Conservation (phyloP, 257 asterid species). For the Nicotiana knightiana region DNA sequence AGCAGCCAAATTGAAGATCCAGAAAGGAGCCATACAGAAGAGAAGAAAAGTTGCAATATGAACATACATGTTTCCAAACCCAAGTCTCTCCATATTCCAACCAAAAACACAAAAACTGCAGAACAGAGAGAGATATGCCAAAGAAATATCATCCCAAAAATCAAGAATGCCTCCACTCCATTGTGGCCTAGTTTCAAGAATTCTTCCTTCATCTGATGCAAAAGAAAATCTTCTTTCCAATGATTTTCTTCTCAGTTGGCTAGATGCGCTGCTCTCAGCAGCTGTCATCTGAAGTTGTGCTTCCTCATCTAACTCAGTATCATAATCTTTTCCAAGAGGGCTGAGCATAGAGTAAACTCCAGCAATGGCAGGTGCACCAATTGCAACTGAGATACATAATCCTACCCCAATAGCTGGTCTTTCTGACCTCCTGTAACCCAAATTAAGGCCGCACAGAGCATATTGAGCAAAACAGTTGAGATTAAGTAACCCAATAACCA, state of each 20-base stretch:
- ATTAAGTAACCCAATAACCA: constrained; percentile 58
- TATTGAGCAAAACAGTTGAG: constrained; percentile 76
- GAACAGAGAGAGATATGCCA: constrained; percentile 77
- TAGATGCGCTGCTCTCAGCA: constrained; percentile 30
- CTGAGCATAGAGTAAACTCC: constrained; percentile 65
- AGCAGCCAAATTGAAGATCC: constrained; percentile 82
- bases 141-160: constrained; percentile 83
- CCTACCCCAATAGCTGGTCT: constrained; percentile 83
- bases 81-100: constrained; percentile 94
- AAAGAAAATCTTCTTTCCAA: constrained; percentile 57
- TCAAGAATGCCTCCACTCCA: constrained; percentile 93
- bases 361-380: constrained; percentile 78
- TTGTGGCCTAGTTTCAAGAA: constrained; percentile 41
- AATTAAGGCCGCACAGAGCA: constrained; percentile 71
- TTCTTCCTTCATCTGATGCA: constrained; percentile 37
- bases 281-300: constrained; percentile 34
- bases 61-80: constrained; percentile 91
- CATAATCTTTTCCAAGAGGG: constrained; percentile 79
- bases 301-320: constrained; percentile 50
- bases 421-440: constrained; percentile 59
- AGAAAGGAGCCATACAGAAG: constrained; percentile 86
- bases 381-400: constrained; percentile 49
- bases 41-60: constrained; percentile 84
- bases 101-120: constrained; percentile 92
- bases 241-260: constrained; percentile 44